Conservation (phyloP, 352 stramenopile species). For the Phytophthora niederhauseri region DNA sequence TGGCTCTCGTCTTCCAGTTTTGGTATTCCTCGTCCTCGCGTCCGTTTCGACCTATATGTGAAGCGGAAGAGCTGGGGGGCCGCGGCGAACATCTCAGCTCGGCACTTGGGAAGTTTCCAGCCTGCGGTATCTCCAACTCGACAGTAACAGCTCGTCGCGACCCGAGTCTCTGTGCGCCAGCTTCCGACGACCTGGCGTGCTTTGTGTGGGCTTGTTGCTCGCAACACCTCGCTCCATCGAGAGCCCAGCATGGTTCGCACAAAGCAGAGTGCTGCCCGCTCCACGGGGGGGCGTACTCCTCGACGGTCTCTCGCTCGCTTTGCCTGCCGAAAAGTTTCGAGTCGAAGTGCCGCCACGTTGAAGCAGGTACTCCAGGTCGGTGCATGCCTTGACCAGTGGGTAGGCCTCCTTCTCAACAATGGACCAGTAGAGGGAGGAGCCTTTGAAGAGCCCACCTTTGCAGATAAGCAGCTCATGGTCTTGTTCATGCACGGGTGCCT, state of each 20-base stretch:
- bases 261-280: neutral
- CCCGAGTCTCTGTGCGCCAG: too few species aligned
- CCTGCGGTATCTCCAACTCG: neutral
- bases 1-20: neutral
- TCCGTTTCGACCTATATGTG: neutral
- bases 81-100: neutral
- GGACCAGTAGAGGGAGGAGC: constrained; percentile 22
- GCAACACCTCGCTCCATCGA: constrained; percentile 12
- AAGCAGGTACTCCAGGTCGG: constrained; percentile 24
- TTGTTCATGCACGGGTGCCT: constrained; percentile 21
- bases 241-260: constrained; percentile 2
- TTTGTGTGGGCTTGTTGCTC: neutral
- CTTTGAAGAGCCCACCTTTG: constrained; percentile 30
- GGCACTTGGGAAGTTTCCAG: neutral
- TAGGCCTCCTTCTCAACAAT: constrained; percentile 34
- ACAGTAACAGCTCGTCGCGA: neutral
- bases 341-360: neutral
- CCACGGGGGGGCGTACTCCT: neutral
- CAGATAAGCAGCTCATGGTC: constrained; percentile 27
- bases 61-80: neutral
- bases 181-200: neutral
- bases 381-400: constrained; percentile 2
- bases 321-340: neutral
- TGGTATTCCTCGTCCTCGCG: neutral
- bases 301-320: neutral